These are phyloP conservation scores for Raddia distichophylla DNA, from an alignment of 176 grass and related monocot genomes.

Conservation along the genomic window DNA sequence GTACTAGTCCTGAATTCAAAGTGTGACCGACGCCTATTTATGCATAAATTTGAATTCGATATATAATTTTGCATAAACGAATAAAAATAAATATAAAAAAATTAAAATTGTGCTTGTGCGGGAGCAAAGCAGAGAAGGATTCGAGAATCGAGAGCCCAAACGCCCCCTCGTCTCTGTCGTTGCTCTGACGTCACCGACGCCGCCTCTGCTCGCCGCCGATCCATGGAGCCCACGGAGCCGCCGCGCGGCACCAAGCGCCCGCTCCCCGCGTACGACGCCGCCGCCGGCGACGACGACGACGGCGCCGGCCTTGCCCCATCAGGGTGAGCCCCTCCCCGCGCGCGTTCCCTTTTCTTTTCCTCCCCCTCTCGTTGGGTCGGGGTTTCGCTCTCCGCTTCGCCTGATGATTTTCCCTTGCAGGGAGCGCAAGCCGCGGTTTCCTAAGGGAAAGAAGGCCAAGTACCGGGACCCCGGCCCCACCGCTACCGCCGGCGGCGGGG, in stretches of 20 bases:
- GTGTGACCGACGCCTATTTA: too few species aligned
- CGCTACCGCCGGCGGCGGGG: neutral
- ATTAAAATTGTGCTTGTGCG: too few species aligned
- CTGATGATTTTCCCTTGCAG: slow-evolving; percentile 46
- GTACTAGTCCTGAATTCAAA: too few species aligned
- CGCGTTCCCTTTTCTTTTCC: neutral
- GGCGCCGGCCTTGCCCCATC: neutral
- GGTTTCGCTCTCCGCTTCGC: slow-evolving; percentile 33
- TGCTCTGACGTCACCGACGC: slow-evolving; percentile 2
- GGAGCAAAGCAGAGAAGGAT: neutral
- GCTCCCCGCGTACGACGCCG: slow-evolving; percentile 14
- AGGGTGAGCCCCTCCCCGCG: slow-evolving; percentile 44
- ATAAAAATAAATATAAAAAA: too few species aligned
- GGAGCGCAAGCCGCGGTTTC: slow-evolving; percentile 76
- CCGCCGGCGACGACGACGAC: slow-evolving; percentile 38
- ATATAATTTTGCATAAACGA: too few species aligned
- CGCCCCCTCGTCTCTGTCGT: neutral
- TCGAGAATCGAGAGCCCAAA: neutral
- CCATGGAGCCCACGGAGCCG: slow-evolving; percentile 49
- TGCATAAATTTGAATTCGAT: too few species aligned
- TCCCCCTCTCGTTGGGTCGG: neutral
- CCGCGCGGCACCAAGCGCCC: slow-evolving; percentile 52
- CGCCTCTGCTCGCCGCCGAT: slow-evolving; percentile 29
- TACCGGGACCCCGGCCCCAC: slow-evolving; percentile 24
- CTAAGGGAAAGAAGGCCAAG: slow-evolving; percentile 92